phyloP scores from a whole-genome alignment of 176 grass and related monocot species.

The Zea luxurians region DNA sequence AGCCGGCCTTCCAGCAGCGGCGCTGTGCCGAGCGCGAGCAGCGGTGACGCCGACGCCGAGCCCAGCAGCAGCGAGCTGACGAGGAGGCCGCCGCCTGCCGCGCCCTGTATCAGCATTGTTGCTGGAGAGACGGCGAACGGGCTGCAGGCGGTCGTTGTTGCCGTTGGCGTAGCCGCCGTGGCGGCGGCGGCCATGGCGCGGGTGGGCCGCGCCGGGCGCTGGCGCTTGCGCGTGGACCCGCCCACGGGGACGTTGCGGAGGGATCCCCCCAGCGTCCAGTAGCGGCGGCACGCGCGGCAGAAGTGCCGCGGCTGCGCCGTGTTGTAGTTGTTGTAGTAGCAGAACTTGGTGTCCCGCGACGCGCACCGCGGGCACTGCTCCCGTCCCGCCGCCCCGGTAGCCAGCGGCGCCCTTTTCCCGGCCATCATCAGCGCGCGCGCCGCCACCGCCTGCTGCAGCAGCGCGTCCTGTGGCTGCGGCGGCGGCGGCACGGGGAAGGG shows the following conservation, averaged over 20 bases:
- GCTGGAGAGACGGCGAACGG: neutral
- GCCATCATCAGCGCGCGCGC: neutral
- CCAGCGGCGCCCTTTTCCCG: neutral
- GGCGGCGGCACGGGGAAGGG: no score
- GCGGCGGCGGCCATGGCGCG: neutral
- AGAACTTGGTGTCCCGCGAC: constrained; percentile 81
- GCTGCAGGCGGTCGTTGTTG: neutral
- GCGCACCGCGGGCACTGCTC: constrained; percentile 56
- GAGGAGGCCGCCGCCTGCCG: constrained; percentile 11
- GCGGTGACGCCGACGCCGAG: constrained; percentile 7
- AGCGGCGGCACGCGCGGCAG: constrained; percentile 72
- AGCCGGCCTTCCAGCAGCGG: constrained; percentile 42
- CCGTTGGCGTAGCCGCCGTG: neutral
- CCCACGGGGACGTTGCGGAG: constrained; percentile 74
- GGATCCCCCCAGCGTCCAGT: constrained; percentile 76
- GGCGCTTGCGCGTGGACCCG: constrained; percentile 61
- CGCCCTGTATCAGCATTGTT: neutral
- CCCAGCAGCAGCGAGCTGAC: constrained; percentile 31
- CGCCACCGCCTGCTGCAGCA: neutral
- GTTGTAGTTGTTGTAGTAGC: constrained; percentile 94
- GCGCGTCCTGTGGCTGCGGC: constrained; percentile 4
- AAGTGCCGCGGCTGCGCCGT: constrained; percentile 75
- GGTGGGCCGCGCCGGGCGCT: constrained; percentile 13
- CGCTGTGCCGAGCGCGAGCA: constrained; percentile 15
- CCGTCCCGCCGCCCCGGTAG: neutral